phyloP scores from a whole-genome alignment of 2,329 filamentous ascomycete genomes.

The Diplodia seriata region DNA sequence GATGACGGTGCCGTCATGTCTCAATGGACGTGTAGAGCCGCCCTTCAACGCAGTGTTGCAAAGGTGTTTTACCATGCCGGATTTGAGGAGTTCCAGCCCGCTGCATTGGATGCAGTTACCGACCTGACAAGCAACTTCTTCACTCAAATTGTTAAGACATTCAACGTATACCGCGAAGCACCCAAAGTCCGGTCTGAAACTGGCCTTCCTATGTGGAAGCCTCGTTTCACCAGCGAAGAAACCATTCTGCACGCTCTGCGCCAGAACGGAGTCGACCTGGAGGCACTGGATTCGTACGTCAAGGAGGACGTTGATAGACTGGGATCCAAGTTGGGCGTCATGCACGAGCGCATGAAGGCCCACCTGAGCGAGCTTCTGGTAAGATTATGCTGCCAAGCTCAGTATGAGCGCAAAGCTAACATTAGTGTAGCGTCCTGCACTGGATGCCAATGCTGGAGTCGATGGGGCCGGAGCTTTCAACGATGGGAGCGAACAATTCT shows the following conservation, averaged over 20 bases:
- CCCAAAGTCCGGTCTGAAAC: conserved; percentile 71
- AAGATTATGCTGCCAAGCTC: conserved; percentile 36
- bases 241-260: conserved; percentile 84
- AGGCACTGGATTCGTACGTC: conserved; percentile 82
- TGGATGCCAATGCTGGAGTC: conserved; percentile 74
- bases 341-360: conserved; percentile 93
- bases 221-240: conserved; percentile 82
- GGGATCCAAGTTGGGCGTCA: conserved; percentile 75
- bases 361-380: conserved; percentile 88
- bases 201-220: conserved; percentile 59
- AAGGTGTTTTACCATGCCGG: conserved; percentile 96
- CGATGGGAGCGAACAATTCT: conserved; percentile 95
- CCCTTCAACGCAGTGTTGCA: conserved; percentile 86
- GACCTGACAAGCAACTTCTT: conserved; percentile 92
- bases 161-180: conserved; percentile 82
- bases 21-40: conserved; percentile 78
- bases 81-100: conserved; percentile 96
- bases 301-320: conserved; percentile 93
- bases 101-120: conserved; percentile 86
- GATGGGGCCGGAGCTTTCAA: conserved; percentile 93
- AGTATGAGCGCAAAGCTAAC: conserved; percentile 37
- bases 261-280: conserved; percentile 83
- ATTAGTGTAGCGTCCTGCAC: conserved; percentile 70
- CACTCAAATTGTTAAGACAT: conserved; percentile 77
- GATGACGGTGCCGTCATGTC: conserved; percentile 90